A percentile compares a stretch with the other conserved stretches of the same genome.
These are phyloP conservation scores for Quercus cerris DNA, from an alignment of 306 rosid species.

Conservation along the genomic window DNA sequence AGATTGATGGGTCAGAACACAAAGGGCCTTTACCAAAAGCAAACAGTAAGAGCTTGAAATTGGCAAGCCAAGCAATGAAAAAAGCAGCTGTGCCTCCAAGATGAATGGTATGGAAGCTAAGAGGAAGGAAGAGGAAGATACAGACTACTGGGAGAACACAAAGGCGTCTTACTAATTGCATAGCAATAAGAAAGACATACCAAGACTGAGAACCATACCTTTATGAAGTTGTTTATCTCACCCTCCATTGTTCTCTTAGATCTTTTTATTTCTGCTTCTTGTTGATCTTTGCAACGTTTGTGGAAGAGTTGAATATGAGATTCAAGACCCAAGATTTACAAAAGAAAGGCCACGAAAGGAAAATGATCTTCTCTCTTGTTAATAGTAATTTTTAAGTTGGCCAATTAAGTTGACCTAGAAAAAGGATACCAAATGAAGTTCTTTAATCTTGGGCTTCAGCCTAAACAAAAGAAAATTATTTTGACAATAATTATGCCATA, in stretches of 20 bases:
- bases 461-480: no score
- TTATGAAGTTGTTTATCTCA: constrained; percentile 27
- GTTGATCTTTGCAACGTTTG: neutral
- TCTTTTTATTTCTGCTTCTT: neutral
- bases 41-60: constrained; percentile 51
- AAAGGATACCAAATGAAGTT: no score
- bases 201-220: constrained; percentile 19
- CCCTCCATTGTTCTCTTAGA: constrained; percentile 26
- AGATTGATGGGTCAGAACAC: constrained; percentile 32
- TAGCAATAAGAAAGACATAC: constrained; percentile 38
- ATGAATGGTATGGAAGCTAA: constrained; percentile 32
- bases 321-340: neutral
- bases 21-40: constrained; percentile 49
- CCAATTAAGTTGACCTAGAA: no score
- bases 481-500: no score
- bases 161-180: constrained; percentile 31
- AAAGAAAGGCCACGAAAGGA: neutral
- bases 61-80: constrained; percentile 54
- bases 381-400: no score
- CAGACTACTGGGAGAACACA: constrained; percentile 32
- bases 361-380: no score
- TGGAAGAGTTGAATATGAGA: neutral
- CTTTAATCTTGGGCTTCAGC: no score
- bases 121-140: constrained; percentile 46
- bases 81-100: constrained; percentile 36